phyloP scores from a whole-genome alignment of 805 yeast species.

The Myxozyma kluyveri region DNA sequence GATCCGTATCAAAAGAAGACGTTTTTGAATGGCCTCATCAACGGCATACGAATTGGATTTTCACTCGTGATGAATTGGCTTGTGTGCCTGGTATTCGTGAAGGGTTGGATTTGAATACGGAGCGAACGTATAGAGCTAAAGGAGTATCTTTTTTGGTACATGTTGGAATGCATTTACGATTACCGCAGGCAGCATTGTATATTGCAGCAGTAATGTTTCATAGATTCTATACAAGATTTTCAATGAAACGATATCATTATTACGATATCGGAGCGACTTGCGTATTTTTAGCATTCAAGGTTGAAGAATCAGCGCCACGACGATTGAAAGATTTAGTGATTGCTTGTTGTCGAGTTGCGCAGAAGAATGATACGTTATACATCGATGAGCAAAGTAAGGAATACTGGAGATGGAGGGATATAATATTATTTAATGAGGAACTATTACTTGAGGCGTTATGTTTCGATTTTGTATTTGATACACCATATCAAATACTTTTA shows the following conservation, averaged over 20 bases:
- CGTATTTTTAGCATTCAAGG: slow-evolving; percentile 52
- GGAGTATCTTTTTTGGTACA: slow-evolving; percentile 49
- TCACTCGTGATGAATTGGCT: slow-evolving; percentile 19
- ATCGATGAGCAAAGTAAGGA: slow-evolving; percentile 49
- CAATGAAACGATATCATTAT: slow-evolving; percentile 45
- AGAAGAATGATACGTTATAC: slow-evolving; percentile 41
- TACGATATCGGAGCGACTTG: slow-evolving; percentile 53
- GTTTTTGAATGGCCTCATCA: slow-evolving; percentile 6
- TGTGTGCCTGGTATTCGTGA: slow-evolving; percentile 41
- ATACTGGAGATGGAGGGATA: slow-evolving; percentile 53
- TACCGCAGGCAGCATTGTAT: slow-evolving; percentile 49
- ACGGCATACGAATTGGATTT: slow-evolving; percentile 28
- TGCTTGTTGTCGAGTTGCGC: slow-evolving; percentile 50
- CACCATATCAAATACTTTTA: slow-evolving; percentile 35
- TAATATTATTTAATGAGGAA: slow-evolving; percentile 47
- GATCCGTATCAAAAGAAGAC: not conserved
- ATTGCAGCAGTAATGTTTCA: slow-evolving; percentile 51
- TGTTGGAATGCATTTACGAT: slow-evolving; percentile 45
- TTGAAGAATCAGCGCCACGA: slow-evolving; percentile 50
- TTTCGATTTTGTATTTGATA: slow-evolving; percentile 43
- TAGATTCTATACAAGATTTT: slow-evolving; percentile 51
- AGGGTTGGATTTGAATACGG: slow-evolving; percentile 42
- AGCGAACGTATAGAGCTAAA: slow-evolving; percentile 46
- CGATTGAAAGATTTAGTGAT: slow-evolving; percentile 49
- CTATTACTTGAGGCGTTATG: slow-evolving; percentile 46